These are phyloP conservation scores for Penicillium corylophilum DNA, from an alignment of 2,329 filamentous ascomycete genomes.

Conservation along the genomic window DNA sequence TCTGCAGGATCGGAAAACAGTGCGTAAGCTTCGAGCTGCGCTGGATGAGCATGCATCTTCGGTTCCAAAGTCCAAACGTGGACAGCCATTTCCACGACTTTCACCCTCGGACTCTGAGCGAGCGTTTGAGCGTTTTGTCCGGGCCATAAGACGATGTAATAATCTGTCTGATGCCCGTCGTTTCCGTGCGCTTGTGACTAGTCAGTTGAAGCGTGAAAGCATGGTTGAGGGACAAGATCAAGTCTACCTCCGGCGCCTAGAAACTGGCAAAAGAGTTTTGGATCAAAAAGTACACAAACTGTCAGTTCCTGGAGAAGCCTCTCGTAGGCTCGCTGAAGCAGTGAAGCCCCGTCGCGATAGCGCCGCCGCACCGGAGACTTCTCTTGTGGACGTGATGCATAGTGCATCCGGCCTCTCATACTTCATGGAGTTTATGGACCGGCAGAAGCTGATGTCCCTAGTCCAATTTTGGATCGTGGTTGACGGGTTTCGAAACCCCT, in stretches of 20 bases:
- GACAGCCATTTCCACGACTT: constrained; percentile 75
- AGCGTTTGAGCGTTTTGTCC: constrained; percentile 91
- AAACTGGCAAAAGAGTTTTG: constrained; percentile 84
- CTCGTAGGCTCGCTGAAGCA: constrained; percentile 30
- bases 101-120: constrained; percentile 80
- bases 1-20: constrained; percentile 92
- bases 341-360: constrained; percentile 35
- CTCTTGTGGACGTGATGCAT: constrained; percentile 80
- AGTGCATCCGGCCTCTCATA: constrained; percentile 90
- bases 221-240: constrained; percentile 76
- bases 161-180: constrained; percentile 90
- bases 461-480: constrained; percentile 99
- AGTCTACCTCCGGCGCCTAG: constrained; percentile 81
- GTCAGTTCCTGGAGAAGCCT: constrained; percentile 61
- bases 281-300: constrained; percentile 87
- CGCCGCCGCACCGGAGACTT: constrained; percentile 70
- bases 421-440: constrained; percentile 99
- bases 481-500: constrained; percentile 88
- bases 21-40: constrained; percentile 85
- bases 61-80: constrained; percentile 63
- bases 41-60: constrained; percentile 91
- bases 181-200: constrained; percentile 87
- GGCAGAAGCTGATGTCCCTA: constrained; percentile 77
- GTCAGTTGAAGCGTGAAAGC: constrained; percentile 83
- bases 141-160: constrained; percentile 81